Percentiles rank a stretch among this genome's conserved stretches.
phyloP scores from a whole-genome alignment of 106 monocot species.

The Hemerocallis citrina region DNA sequence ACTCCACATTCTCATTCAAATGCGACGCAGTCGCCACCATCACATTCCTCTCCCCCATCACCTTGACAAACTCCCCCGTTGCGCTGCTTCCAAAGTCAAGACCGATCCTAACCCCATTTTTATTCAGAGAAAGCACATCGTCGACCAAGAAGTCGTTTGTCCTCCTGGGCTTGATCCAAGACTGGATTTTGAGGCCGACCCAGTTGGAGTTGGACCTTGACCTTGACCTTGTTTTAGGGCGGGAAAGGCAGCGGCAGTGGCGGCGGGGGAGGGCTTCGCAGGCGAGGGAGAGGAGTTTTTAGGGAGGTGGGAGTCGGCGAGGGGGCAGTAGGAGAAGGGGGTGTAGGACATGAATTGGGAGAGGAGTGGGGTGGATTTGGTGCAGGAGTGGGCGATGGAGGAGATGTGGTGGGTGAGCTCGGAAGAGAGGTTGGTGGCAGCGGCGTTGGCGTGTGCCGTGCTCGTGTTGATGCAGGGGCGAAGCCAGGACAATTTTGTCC shows the following conservation, averaged over 20 bases:
- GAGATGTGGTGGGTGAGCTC: constrained; percentile 68
- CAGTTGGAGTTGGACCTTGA: constrained; percentile 21
- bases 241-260: constrained; percentile 60
- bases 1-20: constrained; percentile 15
- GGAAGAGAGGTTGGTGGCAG: constrained; percentile 67
- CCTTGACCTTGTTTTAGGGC: constrained; percentile 1
- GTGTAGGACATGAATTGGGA: constrained; percentile 51
- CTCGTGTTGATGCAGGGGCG: too few species aligned
- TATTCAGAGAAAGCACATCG: constrained; percentile 39
- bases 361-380: constrained; percentile 51
- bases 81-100: constrained; percentile 64
- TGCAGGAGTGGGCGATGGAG: constrained; percentile 74
- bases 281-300: constrained; percentile 54
- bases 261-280: constrained; percentile 88
- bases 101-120: constrained; percentile 37
- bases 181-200: constrained; percentile 14
- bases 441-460: too few species aligned
- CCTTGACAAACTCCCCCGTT: constrained; percentile 55
- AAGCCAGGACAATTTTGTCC: too few species aligned
- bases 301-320: constrained; percentile 30
- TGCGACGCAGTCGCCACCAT: constrained; percentile 56
- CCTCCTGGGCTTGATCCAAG: constrained; percentile 40
- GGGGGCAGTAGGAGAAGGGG: constrained; percentile 44
- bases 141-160: constrained; percentile 63
- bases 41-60: constrained; percentile 78